phyloP scores from a whole-genome alignment of 192 early-diverging fungal genomes.

The Tieghemiomyces parasiticus region DNA sequence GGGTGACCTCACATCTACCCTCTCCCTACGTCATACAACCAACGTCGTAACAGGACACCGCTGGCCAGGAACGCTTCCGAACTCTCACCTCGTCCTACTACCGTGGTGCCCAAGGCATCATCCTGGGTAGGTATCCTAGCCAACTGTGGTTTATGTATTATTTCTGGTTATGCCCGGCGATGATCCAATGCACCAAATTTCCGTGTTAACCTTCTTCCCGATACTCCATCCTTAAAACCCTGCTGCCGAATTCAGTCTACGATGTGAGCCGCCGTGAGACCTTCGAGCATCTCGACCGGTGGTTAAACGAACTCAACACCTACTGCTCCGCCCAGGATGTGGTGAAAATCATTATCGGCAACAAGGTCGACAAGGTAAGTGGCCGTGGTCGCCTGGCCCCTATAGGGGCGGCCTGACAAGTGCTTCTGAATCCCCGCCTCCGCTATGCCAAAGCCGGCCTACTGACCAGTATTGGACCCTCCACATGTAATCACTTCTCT shows the following conservation, averaged over 20 bases:
- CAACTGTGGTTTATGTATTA: no score
- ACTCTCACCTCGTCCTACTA: slow-evolving; percentile 97
- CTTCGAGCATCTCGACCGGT: slow-evolving; percentile 84
- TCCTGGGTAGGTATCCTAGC: slow-evolving; percentile 48
- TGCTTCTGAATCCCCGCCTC: not conserved
- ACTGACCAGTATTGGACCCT: not conserved
- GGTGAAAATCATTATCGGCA: slow-evolving; percentile 96
- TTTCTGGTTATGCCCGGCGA: no score
- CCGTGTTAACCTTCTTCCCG: no score
- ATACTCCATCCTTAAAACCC: no score
- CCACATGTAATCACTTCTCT: not conserved
- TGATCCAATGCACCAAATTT: no score
- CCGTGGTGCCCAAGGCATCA: slow-evolving; percentile 94
- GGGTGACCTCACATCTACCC: no score
- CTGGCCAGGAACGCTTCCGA: slow-evolving; percentile 96
- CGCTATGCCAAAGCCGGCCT: not conserved
- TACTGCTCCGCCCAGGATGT: slow-evolving; percentile 77
- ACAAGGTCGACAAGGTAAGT: slow-evolving; percentile 90
- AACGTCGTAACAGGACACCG: slow-evolving; percentile 86
- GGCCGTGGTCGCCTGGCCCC: slow-evolving; percentile 13
- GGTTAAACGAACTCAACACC: slow-evolving; percentile 91
- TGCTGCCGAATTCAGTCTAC: slow-evolving; percentile 52
- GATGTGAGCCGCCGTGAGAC: slow-evolving; percentile 89
- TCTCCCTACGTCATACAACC: no score
- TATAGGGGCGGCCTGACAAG: not conserved